Evolutionary conservation across 305 asterid genomes (phyloP).

Genomic region (Solanum hybrid): DNA sequence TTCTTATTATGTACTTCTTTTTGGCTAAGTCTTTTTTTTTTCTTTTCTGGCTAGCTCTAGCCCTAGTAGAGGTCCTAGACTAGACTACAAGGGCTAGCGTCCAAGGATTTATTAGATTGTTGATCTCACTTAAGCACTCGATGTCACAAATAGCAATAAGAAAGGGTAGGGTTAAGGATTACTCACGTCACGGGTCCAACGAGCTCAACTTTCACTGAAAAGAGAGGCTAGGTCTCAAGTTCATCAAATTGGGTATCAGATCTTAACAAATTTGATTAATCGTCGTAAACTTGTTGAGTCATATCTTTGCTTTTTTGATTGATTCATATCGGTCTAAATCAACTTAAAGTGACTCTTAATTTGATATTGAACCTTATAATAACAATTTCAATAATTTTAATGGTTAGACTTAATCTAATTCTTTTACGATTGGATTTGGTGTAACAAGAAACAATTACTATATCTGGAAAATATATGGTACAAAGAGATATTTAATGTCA

Average conservation of each 20-base stretch:
- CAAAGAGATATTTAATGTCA: background rate
- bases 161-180: background rate
- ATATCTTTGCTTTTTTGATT: too few relatives aligned
- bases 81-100: background rate
- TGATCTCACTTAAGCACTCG: background rate
- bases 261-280: background rate
- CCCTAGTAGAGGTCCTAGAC: background rate
- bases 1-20: background rate
- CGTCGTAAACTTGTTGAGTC: background rate
- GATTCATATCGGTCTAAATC: background rate
- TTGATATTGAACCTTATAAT: background rate
- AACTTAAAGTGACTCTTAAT: background rate
- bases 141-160: background rate
- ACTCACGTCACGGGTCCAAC: background rate
- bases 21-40: background rate
- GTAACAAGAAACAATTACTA: background rate
- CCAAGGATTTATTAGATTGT: accelerated
- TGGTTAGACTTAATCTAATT: background rate
- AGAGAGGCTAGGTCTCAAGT: too few relatives aligned
- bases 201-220: too few relatives aligned
- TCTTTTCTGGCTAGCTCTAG: background rate
- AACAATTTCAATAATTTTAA: background rate
- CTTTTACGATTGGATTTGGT: background rate
- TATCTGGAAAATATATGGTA: background rate
- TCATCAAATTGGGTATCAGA: too few relatives aligned